A percentile compares a stretch with the other conserved stretches of the same genome.
Conservation (phyloP, 2,329 filamentous ascomycete genomes). For the Colletotrichum tamarilloi region DNA sequence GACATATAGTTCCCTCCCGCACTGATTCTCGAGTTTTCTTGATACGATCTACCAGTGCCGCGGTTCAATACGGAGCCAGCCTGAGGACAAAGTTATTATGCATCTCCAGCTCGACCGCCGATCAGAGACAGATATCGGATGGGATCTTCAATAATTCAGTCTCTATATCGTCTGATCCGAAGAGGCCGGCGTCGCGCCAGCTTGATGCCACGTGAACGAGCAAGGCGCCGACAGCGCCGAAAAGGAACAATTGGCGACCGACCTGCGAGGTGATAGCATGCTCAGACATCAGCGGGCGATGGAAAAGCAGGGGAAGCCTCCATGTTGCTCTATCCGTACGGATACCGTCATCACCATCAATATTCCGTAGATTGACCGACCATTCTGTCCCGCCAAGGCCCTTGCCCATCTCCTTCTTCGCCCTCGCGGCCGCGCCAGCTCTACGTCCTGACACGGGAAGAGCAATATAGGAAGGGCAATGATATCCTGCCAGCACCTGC, state of each 20-base stretch:
- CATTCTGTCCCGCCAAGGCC: conserved; percentile 8
- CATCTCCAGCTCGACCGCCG: neutral
- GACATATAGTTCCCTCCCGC: conserved; percentile 17
- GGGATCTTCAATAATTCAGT: neutral
- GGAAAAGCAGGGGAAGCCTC: neutral
- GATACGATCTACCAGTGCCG: conserved; percentile 1
- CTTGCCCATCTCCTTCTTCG: conserved; percentile 4
- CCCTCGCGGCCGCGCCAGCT: neutral
- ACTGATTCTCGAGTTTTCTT: conserved; percentile 18
- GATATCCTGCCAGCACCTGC: too few species aligned
- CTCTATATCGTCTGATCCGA: neutral
- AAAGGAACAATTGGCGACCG: neutral
- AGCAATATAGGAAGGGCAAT: too few species aligned
- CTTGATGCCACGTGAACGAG: neutral
- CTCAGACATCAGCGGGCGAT: neutral
- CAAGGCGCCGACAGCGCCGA: neutral
- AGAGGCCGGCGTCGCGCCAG: neutral
- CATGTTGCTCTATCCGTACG: neutral
- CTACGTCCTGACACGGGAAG: neutral
- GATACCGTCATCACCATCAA: neutral
- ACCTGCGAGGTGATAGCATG: neutral
- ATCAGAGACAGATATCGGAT: conserved; percentile 15
- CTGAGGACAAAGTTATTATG: neutral
- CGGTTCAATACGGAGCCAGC: neutral
- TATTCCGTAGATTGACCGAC: neutral